Conservation (phyloP, 257 asterid species). For the Solanum rostratum region DNA sequence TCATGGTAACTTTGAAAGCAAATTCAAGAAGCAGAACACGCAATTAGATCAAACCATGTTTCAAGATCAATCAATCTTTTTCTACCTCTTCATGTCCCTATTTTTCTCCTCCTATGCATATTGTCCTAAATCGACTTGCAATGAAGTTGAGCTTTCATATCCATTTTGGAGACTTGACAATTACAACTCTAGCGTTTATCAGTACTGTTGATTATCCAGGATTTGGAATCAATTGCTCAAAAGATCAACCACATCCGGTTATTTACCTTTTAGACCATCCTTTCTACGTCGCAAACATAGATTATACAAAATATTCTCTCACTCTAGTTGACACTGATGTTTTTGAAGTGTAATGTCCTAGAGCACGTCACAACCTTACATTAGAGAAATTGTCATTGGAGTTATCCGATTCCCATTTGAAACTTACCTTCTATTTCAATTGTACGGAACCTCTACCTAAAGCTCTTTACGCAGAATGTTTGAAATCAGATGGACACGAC, state of each 20-base stretch:
- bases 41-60: too few relatives aligned
- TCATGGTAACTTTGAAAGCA: too few relatives aligned
- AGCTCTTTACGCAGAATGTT: neutral
- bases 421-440: conserved; percentile 10
- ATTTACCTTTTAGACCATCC: neutral
- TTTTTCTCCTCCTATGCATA: neutral
- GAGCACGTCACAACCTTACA: conserved; percentile 6
- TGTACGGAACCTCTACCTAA: neutral
- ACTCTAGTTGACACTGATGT: neutral
- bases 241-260: neutral
- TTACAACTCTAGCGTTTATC: neutral
- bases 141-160: neutral
- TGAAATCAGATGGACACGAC: neutral
- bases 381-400: neutral
- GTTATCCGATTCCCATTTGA: neutral
- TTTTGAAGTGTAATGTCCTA: neutral
- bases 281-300: neutral
- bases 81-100: neutral
- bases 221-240: conserved; percentile 4
- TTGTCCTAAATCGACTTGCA: neutral
- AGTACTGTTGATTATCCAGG: conserved; percentile 17
- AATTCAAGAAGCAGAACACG: too few relatives aligned
- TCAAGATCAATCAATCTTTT: too few relatives aligned
- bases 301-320: neutral
- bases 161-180: conserved; percentile 8